Percentiles rank a stretch among this genome's conserved stretches.
These are phyloP conservation scores for Dianthus caryophyllus DNA, from an alignment of 148 eudicot genomes.

Conservation along the genomic window DNA sequence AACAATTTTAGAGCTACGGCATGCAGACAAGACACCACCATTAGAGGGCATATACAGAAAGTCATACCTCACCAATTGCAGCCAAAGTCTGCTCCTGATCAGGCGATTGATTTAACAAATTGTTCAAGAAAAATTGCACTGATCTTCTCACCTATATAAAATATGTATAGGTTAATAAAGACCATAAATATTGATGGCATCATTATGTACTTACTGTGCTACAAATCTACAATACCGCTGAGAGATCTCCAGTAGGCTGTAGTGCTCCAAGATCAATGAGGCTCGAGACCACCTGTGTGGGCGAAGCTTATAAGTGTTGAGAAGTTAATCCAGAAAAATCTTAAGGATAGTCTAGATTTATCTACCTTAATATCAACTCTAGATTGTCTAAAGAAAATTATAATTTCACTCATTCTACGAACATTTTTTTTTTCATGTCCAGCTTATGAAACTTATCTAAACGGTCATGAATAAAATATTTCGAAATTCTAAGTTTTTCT, in stretches of 20 bases:
- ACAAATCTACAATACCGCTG: slow-evolving; percentile 77
- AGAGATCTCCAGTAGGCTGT: slow-evolving; percentile 93
- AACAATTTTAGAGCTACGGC: too few species aligned
- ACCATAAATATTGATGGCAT: neutral
- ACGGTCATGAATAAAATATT: neutral
- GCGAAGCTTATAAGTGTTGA: slow-evolving; percentile 11
- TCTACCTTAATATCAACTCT: too few species aligned
- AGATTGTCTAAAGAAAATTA: neutral
- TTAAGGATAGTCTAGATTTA: too few species aligned
- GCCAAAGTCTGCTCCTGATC: slow-evolving; percentile 90
- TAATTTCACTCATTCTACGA: neutral
- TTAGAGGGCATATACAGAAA: neutral
- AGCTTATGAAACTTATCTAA: neutral
- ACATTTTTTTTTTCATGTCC: neutral
- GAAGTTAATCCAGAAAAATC: too few species aligned
- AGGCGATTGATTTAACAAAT: slow-evolving; percentile 74
- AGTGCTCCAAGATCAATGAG: slow-evolving; percentile 97
- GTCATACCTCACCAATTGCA: slow-evolving; percentile 90
- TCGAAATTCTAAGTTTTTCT: too few species aligned
- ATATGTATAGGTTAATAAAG: neutral
- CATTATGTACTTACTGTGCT: slow-evolving; percentile 8
- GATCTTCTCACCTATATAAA: slow-evolving; percentile 79
- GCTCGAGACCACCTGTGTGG: slow-evolving; percentile 61
- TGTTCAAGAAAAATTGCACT: slow-evolving; percentile 85
- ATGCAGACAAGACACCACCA: neutral